Evolutionary conservation across 2,329 filamentous ascomycete species (phyloP), one percentile per base, ranked within the genome.

Genomic region (Stagonosporopsis vannaccii): DNA sequence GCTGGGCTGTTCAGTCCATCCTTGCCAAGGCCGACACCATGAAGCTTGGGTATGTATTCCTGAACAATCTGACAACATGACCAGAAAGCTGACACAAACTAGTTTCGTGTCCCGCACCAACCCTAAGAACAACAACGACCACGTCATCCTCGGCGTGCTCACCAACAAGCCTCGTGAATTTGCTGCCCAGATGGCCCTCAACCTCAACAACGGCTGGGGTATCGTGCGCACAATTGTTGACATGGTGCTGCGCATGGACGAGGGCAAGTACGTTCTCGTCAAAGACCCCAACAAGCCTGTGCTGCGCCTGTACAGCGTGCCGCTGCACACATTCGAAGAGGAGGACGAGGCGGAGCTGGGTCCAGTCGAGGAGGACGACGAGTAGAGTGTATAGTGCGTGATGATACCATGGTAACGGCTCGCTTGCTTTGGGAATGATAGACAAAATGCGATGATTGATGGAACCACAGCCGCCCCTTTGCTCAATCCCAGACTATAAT

Each of bases 81-180:
- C 20, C 12, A 22, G 15, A 23, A 33, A 32, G 6, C 61, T 65
- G 60, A 62, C 58, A 43, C 8, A 0, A n/a, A 2, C 3, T 70
- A 94, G 94, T 71, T 99, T 99, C 81, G 92, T 99, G 62, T 97
- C 94, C 50, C 92, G 95, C 71, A 86, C 88, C 69, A 97, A 94
- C 83, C 94, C 95, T 66, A 94, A 95, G 82, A 87, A 86, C 70
- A 92, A 95, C 75, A 90, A 96, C 76, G 92, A 92, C 79, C 95
- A 99, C 80, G 90, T 98, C 74, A 88, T 99, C 65, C 87, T 99
- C 48, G 95, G 95, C 69, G 95, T 99, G 54, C 85, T 97, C 28
- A 93, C 93, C 79, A 98, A 96, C 89, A 99, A 99, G 84, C 95
- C 95, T 33, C 89, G 91, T 70, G 96, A 99, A 75, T 98, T 99